Evolutionary conservation across 1,139 yeast species (phyloP).

Genomic region (Yamadazyma taylorii): DNA sequence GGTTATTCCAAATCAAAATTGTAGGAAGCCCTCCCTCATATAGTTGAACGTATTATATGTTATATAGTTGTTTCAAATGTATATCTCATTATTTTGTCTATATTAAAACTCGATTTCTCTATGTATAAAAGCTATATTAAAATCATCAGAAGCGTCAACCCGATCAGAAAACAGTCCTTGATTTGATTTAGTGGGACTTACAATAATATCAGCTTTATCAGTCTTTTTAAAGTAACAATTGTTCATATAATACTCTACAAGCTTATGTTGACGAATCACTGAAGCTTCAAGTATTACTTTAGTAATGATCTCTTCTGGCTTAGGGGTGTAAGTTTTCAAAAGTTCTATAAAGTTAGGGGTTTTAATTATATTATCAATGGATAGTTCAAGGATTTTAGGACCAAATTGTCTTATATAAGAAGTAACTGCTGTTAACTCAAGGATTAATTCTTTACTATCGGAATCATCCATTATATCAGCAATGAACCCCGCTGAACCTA

Average conservation of each 20-base stretch:
- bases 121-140: constrained; percentile 33
- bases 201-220: constrained; percentile 22
- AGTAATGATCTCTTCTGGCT: background rate
- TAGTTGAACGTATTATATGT: no score
- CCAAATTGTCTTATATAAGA: constrained; percentile 50
- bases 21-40: no score
- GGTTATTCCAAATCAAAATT: constrained; percentile 33
- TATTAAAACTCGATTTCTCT: no score
- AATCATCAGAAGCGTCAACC: constrained; percentile 29
- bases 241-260: constrained; percentile 44
- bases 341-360: constrained; percentile 11
- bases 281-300: constrained; percentile 32
- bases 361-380: constrained; percentile 19
- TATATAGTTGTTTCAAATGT: no score
- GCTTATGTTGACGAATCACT: constrained; percentile 51
- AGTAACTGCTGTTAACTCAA: constrained; percentile 53
- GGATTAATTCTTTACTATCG: background rate
- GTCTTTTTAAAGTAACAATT: constrained; percentile 37
- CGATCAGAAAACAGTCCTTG: constrained; percentile 30
- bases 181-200: constrained; percentile 12
- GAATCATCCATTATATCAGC: constrained; percentile 7
- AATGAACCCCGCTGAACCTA: constrained; percentile 51
- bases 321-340: background rate
- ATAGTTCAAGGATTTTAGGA: constrained; percentile 28
- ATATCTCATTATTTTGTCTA: no score